Percentiles rank a stretch among this genome's conserved stretches.
These are phyloP conservation scores for Erucastrum elatum DNA, from an alignment of 345 rosid genomes.

Conservation along the genomic window DNA sequence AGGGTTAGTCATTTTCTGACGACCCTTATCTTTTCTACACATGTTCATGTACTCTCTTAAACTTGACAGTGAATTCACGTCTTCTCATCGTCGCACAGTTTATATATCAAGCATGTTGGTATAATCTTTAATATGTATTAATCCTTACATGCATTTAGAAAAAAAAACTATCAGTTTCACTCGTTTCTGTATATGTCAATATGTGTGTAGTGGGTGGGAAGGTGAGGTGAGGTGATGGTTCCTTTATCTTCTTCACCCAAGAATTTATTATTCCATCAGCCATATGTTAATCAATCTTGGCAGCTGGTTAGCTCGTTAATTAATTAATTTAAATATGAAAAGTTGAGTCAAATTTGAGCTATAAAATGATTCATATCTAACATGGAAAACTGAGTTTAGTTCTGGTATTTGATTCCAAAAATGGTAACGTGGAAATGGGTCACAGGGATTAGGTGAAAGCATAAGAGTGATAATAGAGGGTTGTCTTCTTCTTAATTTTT, in stretches of 20 bases:
- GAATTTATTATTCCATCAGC: background rate
- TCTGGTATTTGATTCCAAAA: conserved; percentile 29
- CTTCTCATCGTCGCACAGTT: conserved; percentile 25
- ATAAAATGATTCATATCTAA: conserved; percentile 27
- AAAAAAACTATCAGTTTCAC: conserved; percentile 2
- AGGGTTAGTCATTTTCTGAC: conserved; percentile 24
- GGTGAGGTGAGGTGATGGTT: conserved; percentile 10
- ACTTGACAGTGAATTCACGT: conserved; percentile 40
- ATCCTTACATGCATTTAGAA: background rate
- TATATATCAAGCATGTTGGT: background rate
- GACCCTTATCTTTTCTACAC: conserved; percentile 27
- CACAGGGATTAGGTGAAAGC: conserved; percentile 30
- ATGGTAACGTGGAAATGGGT: conserved; percentile 32
- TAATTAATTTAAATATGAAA: background rate
- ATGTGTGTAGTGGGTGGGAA: conserved; percentile 32
- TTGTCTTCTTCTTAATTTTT: no score
- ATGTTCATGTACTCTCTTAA: conserved; percentile 32
- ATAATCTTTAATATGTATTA: background rate
- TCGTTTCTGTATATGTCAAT: conserved; percentile 2
- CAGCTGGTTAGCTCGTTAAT: conserved; percentile 23
- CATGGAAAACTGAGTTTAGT: conserved; percentile 33
- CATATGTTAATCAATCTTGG: conserved; percentile 30
- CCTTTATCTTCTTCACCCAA: conserved; percentile 26
- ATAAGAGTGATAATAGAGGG: conserved; percentile 7
- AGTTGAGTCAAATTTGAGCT: conserved; percentile 9